These are phyloP conservation scores for Salvia rosmarinus DNA, from an alignment of 257 asterid genomes.

Conservation along the genomic window DNA sequence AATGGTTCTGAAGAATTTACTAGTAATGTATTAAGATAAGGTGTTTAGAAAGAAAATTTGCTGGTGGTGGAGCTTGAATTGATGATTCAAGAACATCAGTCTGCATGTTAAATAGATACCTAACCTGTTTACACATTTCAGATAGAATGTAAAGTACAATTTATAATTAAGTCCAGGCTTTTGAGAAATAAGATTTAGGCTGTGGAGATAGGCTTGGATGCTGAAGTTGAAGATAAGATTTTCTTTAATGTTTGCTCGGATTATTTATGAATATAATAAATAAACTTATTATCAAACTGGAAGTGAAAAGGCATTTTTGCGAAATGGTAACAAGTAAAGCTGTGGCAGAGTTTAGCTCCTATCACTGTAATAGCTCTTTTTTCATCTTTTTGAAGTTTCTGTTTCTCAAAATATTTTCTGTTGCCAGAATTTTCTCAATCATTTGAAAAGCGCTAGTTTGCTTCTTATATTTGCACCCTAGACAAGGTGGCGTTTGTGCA, in stretches of 20 bases:
- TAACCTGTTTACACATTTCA: neutral
- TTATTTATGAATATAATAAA: neutral
- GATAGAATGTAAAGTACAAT: conserved; percentile 1
- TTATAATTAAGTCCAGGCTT: neutral
- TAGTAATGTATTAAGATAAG: neutral
- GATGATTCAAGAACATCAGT: neutral
- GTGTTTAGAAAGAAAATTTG: neutral
- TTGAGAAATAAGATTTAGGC: neutral
- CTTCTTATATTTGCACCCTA: conserved; percentile 9
- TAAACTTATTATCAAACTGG: neutral
- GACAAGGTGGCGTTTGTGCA: neutral
- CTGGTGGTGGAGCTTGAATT: neutral
- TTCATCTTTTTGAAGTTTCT: neutral
- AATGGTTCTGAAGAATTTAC: neutral
- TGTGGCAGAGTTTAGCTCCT: neutral
- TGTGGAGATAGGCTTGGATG: neutral
- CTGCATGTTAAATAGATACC: neutral
- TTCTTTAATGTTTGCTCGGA: neutral
- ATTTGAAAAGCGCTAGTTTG: neutral
- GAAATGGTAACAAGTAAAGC: neutral
- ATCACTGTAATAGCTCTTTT: neutral
- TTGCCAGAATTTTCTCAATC: neutral
- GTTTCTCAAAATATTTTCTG: neutral
- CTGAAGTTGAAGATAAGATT: conserved; percentile 10
- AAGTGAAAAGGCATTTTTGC: neutral